Evolutionary conservation across 2,329 filamentous ascomycete genomes (phyloP), one percentile per base, ranked within the genome.

Genomic region (Plectosphaerella cucumerina): DNA sequence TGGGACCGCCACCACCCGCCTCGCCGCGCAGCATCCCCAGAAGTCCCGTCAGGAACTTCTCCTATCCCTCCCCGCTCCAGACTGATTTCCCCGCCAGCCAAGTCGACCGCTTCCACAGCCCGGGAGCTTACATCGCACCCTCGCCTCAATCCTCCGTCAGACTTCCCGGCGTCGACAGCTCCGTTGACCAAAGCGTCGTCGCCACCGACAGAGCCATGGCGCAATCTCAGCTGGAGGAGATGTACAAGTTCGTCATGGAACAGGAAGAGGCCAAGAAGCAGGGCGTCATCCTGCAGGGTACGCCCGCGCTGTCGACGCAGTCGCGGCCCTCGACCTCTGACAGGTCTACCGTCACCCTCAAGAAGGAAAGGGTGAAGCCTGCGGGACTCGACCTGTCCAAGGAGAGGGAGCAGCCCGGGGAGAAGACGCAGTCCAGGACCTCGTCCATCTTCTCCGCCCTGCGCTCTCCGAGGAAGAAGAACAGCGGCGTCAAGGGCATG

Each of bases 221-320:
- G 56, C 85, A 94, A 67, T 78, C 86, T 57, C 89, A 96, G 66
- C 84, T 97, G 68, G 91, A 96, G 67, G 84, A 89, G 60, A 84
- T 97, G 66, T 97, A 97, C 70, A 90, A 86, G 55, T 87, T 91
- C 59, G 92, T 96, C 56, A 87, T 96, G 85, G 90, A 91, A 67
- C 89, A 96, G 60, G 92, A 97, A 62, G 82, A 80, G 52, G 82
- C 82, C 48, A 86, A 85, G 65, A 73, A 77, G 57, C 75, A 74
- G 45, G 82, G 83, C 31, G 63, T 80, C 41, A 67, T 68, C 17
- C 70, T 81, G 43, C 73, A 77, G 20, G 66, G 64, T 69, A 50
- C 66, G 20, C 72, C 75, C 15, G 51, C 72, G 10, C 53, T 68
- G 6, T 59, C 66, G 23, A 49, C 51, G 26, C 62, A 59, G 31